These are phyloP conservation scores for Didymella lethalis DNA, from an alignment of 2,329 filamentous ascomycete species.

Conservation along the genomic window DNA sequence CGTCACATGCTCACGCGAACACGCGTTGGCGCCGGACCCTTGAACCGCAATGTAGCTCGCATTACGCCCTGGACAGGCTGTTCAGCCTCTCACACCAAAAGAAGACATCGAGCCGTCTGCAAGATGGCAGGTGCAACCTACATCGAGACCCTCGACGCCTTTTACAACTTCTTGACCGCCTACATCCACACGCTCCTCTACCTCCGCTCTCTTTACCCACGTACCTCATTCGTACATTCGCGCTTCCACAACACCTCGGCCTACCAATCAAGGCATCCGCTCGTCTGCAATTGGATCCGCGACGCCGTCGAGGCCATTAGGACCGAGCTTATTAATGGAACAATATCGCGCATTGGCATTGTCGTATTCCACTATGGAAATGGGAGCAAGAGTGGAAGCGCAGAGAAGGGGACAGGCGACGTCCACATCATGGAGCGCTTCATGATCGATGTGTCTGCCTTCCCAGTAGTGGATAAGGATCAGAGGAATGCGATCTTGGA, in stretches of 20 bases:
- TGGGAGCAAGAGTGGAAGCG: slow-evolving; percentile 2
- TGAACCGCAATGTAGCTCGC: background rate
- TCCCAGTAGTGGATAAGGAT: slow-evolving; percentile 58
- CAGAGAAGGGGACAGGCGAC: slow-evolving; percentile 22
- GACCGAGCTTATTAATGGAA: slow-evolving; percentile 68
- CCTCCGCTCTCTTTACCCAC: slow-evolving; percentile 81
- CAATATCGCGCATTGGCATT: slow-evolving; percentile 63
- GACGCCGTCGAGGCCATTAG: slow-evolving; percentile 79
- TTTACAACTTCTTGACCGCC: slow-evolving; percentile 81
- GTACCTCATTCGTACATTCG: slow-evolving; percentile 76
- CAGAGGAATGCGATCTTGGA: slow-evolving; percentile 63
- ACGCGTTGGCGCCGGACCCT: slow-evolving; percentile 16
- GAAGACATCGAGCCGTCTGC: background rate
- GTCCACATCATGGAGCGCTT: slow-evolving; percentile 66
- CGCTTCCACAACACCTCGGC: slow-evolving; percentile 85
- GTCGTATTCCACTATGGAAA: slow-evolving; percentile 61
- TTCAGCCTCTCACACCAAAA: too few relatives aligned
- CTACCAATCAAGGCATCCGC: slow-evolving; percentile 84
- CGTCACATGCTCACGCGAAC: slow-evolving; percentile 14
- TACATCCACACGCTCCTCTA: slow-evolving; percentile 87
- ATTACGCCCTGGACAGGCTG: too few relatives aligned
- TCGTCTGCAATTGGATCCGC: slow-evolving; percentile 84
- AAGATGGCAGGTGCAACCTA: slow-evolving; percentile 35
- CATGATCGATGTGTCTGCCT: slow-evolving; percentile 66
- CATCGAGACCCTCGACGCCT: slow-evolving; percentile 67